Evolutionary conservation across 352 stramenopile species (phyloP).

Genomic region (Pythium plurisporium): DNA sequence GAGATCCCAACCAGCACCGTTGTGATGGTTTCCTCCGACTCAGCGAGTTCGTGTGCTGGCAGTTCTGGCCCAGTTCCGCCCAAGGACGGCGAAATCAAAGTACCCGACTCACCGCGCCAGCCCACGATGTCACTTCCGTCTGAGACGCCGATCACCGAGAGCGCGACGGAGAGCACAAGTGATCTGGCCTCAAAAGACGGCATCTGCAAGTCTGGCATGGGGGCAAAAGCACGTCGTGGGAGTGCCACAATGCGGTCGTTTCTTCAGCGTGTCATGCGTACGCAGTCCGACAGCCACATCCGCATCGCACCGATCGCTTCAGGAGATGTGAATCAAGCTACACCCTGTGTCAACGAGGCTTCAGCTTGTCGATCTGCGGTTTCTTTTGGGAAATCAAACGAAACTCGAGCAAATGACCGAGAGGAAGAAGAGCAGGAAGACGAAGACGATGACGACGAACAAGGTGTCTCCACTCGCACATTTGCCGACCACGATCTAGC

Average conservation of each 20-base stretch:
- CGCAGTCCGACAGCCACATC: conserved; percentile 32
- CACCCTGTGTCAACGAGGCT: too few species aligned
- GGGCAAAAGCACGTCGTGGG: background rate
- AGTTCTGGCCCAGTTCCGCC: background rate
- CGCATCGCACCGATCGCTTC: conserved; percentile 1
- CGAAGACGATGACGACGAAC: background rate
- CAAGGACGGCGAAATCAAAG: background rate
- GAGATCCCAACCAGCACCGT: too few species aligned
- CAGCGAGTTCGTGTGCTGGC: too few species aligned
- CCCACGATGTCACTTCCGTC: conserved; percentile 9
- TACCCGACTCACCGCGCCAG: conserved; percentile 12
- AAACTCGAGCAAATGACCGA: too few species aligned
- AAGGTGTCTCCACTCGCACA: too few species aligned
- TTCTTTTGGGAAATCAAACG: too few species aligned
- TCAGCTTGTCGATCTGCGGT: too few species aligned
- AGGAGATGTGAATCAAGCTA: too few species aligned
- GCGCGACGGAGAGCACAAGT: conserved; percentile 1
- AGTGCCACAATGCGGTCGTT: conserved; percentile 22
- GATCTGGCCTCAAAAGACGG: conserved; percentile 1
- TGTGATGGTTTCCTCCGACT: too few species aligned
- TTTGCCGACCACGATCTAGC: too few species aligned
- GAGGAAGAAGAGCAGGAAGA: background rate
- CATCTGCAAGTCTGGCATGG: background rate
- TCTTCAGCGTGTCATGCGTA: conserved; percentile 24
- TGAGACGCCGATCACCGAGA: conserved; percentile 9